Percentiles rank a stretch among this genome's conserved stretches.
These are phyloP conservation scores for Calonectria crousiana DNA, from an alignment of 2,329 filamentous ascomycete genomes.

Conservation along the genomic window DNA sequence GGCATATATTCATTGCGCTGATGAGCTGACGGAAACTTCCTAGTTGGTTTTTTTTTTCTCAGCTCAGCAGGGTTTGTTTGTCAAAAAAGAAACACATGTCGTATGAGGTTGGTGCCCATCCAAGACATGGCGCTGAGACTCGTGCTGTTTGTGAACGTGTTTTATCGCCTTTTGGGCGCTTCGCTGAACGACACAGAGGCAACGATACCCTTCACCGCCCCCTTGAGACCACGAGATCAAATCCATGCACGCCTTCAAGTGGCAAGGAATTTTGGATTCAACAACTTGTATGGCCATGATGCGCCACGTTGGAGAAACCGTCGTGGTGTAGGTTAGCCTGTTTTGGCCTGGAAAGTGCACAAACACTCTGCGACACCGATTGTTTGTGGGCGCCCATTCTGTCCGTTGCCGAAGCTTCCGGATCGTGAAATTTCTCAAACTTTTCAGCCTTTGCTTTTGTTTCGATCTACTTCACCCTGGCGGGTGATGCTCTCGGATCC, in stretches of 20 bases:
- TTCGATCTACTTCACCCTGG: neutral
- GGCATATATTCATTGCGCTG: neutral
- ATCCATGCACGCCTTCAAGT: neutral
- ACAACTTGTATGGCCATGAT: neutral
- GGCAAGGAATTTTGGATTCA: neutral
- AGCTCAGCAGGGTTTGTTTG: neutral
- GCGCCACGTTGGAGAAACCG: neutral
- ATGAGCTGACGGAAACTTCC: neutral
- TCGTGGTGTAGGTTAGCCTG: neutral
- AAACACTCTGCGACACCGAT: neutral
- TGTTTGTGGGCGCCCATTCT: neutral
- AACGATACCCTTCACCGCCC: neutral
- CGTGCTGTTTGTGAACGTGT: neutral
- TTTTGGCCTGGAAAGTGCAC: neutral
- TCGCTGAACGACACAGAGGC: neutral
- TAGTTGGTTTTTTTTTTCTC: neutral
- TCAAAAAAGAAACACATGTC: neutral
- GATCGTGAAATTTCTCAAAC: neutral
- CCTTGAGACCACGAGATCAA: neutral
- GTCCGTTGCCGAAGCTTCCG: neutral
- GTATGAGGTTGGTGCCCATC: neutral
- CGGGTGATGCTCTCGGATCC: neutral
- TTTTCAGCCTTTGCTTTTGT: neutral
- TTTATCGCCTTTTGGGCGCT: neutral
- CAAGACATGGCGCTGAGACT: constrained; percentile 5